Evolutionary conservation across 192 early-diverging fungal genomes (phyloP).

Genomic region (Entrophospora sp.): DNA sequence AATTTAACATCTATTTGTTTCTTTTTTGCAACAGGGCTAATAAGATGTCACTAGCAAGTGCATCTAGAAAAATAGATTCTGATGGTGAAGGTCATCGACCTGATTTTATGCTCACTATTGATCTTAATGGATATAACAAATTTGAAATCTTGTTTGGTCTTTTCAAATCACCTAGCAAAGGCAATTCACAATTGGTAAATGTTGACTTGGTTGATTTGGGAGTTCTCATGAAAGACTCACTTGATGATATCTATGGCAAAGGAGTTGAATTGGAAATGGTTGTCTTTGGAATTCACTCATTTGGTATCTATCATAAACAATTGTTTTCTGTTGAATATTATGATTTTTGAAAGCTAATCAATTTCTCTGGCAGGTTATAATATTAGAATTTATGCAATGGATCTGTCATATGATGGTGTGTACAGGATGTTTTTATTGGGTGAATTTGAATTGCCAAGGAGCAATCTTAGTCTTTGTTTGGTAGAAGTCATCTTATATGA

Average conservation of each 20-base stretch:
- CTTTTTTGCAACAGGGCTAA: background rate
- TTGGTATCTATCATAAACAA: too few species aligned
- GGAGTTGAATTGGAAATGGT: background rate
- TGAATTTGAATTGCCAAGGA: conserved; percentile 11
- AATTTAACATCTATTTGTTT: too few species aligned
- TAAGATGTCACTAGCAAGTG: background rate
- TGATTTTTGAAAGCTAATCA: too few species aligned
- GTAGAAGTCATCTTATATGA: background rate
- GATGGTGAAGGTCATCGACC: background rate
- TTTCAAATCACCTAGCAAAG: background rate
- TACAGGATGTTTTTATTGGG: conserved; percentile 9
- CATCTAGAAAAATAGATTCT: background rate
- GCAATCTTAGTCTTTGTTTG: conserved; percentile 6
- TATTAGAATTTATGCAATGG: conserved; percentile 4
- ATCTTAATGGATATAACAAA: background rate
- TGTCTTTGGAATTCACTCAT: background rate
- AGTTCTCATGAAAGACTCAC: conserved; percentile 3
- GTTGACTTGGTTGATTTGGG: background rate
- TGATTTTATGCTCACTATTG: background rate
- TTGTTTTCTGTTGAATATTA: too few species aligned
- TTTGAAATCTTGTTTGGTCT: background rate
- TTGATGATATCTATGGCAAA: background rate
- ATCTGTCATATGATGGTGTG: background rate
- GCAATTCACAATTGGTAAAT: background rate
- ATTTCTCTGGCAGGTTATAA: background rate